A percentile compares a stretch with the other conserved stretches of the same genome.
phyloP scores from a whole-genome alignment of 2,329 filamentous ascomycete genomes.

The Penicillium thymicola region DNA sequence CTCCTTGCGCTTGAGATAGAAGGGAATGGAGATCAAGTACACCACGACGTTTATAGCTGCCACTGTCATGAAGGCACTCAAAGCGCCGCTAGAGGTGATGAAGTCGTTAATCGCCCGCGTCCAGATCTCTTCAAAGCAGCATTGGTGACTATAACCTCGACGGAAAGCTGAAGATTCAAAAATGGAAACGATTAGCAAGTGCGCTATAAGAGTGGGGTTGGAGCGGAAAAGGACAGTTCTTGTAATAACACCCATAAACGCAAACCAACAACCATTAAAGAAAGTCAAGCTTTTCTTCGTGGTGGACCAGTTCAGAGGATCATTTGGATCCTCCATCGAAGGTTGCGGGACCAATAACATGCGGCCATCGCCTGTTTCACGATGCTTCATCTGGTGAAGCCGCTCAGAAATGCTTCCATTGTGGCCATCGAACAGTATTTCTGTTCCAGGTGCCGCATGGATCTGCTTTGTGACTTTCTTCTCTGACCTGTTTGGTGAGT shows the following conservation, averaged over 20 bases:
- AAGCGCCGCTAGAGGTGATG: constrained; percentile 4
- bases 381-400: constrained; percentile 24
- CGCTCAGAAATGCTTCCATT: constrained; percentile 3
- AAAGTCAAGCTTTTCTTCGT: constrained; percentile 12
- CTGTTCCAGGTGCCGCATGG: constrained; percentile 8
- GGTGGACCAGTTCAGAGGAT: constrained; percentile 13
- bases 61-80: constrained; percentile 15
- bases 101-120: constrained; percentile 22
- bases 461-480: not conserved
- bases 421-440: constrained; percentile 9
- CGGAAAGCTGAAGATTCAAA: constrained; percentile 15
- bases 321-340: constrained; percentile 15
- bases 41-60: constrained; percentile 15
- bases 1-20: constrained; percentile 7
- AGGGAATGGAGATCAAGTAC: constrained; percentile 8
- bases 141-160: constrained; percentile 31
- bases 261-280: constrained; percentile 18
- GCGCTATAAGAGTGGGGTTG: not conserved
- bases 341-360: constrained; percentile 15
- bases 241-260: constrained; percentile 18
- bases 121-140: constrained; percentile 30
- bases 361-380: constrained; percentile 7
- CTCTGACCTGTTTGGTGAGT: not conserved
- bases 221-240: not conserved
- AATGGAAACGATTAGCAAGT: not conserved